These are phyloP conservation scores for Torulaspora gathmanii DNA, from an alignment of 805 yeast genomes.

Conservation along the genomic window DNA sequence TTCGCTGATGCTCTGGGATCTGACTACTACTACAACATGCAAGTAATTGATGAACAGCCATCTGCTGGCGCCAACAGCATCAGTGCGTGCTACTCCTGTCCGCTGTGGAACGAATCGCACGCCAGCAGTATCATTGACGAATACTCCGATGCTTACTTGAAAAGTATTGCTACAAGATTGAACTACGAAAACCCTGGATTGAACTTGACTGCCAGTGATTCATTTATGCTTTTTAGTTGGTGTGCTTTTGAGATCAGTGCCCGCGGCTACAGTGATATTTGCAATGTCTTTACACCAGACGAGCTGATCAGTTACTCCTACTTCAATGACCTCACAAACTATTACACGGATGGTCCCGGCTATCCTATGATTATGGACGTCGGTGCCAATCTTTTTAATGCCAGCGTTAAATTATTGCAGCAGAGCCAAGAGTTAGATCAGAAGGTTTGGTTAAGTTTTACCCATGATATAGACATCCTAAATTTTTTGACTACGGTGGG, in stretches of 20 bases:
- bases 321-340: slow-evolving; percentile 52
- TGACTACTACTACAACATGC: slow-evolving; percentile 30
- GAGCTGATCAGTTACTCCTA: slow-evolving; percentile 64
- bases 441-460: slow-evolving; percentile 61
- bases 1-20: slow-evolving; percentile 41
- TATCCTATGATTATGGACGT: slow-evolving; percentile 50
- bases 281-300: slow-evolving; percentile 60
- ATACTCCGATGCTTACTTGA: slow-evolving; percentile 40
- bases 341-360: slow-evolving; percentile 62
- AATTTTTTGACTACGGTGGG: slow-evolving; percentile 63
- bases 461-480: slow-evolving; percentile 71
- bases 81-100: slow-evolving; percentile 45
- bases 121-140: slow-evolving; percentile 15
- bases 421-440: slow-evolving; percentile 47
- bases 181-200: slow-evolving; percentile 50
- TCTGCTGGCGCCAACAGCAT: slow-evolving; percentile 47
- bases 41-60: slow-evolving; percentile 40
- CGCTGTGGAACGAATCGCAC: slow-evolving; percentile 31
- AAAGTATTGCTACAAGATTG: slow-evolving; percentile 52
- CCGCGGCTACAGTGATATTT: slow-evolving; percentile 60
- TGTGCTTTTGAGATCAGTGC: slow-evolving; percentile 77
- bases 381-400: slow-evolving; percentile 56
- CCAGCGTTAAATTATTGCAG: slow-evolving; percentile 45
- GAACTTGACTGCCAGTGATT: slow-evolving; percentile 50
- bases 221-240: slow-evolving; percentile 50